These are phyloP conservation scores for Neurospora tetraspora DNA, from an alignment of 495 filamentous ascomycete species.

Conservation along the genomic window DNA sequence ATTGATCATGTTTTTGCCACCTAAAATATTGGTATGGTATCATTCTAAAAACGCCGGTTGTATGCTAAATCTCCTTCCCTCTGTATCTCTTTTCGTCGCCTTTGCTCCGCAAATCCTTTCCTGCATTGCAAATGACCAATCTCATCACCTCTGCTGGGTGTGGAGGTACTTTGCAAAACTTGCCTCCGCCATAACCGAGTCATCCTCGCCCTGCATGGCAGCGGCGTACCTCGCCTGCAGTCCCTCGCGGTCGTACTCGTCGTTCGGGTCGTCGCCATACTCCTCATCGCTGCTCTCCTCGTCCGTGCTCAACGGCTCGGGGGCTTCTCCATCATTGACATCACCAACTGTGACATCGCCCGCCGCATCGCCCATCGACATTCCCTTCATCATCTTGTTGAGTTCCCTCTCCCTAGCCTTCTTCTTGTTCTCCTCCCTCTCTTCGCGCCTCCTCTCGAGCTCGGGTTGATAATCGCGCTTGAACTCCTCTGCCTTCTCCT, in stretches of 20 bases:
- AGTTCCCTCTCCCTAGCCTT: constrained; percentile 67
- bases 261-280: constrained; percentile 28
- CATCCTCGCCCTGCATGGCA: constrained; percentile 39
- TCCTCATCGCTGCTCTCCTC: constrained; percentile 39
- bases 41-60: background rate
- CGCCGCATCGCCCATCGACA: constrained; percentile 52
- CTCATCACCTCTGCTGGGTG: constrained; percentile 15
- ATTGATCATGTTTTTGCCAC: background rate
- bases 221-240: constrained; percentile 51
- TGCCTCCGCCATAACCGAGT: constrained; percentile 39
- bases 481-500: constrained; percentile 82
- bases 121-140: background rate
- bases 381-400: constrained; percentile 87
- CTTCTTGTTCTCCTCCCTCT: constrained; percentile 63
- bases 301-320: constrained; percentile 31
- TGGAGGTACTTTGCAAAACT: constrained; percentile 53
- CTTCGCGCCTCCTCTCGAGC: constrained; percentile 65
- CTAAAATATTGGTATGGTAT: background rate
- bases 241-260: constrained; percentile 46
- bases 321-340: constrained; percentile 45
- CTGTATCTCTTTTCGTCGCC: background rate
- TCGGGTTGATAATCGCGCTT: constrained; percentile 86
- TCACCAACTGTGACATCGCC: constrained; percentile 22
- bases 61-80: background rate
- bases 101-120: background rate